A percentile compares a stretch with the other conserved stretches of the same genome.
These are phyloP conservation scores for Hanseniaspora lindneri DNA, from an alignment of 805 yeast species.

Conservation along the genomic window DNA sequence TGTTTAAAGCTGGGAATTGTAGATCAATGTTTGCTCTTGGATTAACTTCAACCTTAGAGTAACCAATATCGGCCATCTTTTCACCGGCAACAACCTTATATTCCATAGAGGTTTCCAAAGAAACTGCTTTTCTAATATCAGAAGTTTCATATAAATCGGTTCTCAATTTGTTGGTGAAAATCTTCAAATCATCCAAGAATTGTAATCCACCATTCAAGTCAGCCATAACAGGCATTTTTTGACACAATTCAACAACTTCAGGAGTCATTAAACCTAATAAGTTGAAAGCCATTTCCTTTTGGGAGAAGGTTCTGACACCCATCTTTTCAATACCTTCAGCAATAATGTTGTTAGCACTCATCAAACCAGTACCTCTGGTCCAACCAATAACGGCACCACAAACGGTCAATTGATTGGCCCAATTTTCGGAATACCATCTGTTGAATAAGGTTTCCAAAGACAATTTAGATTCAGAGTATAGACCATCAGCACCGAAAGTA, in stretches of 20 bases:
- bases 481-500: slow-evolving; percentile 95
- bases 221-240: slow-evolving; percentile 90
- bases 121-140: slow-evolving; percentile 88
- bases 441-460: slow-evolving; percentile 92
- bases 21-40: slow-evolving; percentile 94
- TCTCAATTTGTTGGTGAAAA: slow-evolving; percentile 69
- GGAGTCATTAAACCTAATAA: slow-evolving; percentile 87
- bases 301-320: slow-evolving; percentile 97
- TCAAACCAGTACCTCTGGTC: slow-evolving; percentile 99
- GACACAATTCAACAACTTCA: slow-evolving; percentile 71
- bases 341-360: slow-evolving; percentile 92
- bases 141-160: slow-evolving; percentile 60
- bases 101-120: slow-evolving; percentile 85
- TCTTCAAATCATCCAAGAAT: slow-evolving; percentile 82
- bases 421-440: slow-evolving; percentile 97
- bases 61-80: slow-evolving; percentile 67
- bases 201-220: slow-evolving; percentile 98
- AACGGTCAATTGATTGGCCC: slow-evolving; percentile 86
- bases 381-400: slow-evolving; percentile 99
- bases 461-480: slow-evolving; percentile 94
- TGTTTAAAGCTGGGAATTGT: slow-evolving; percentile 73
- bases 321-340: slow-evolving; percentile 93
- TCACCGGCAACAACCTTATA: slow-evolving; percentile 72
- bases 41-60: slow-evolving; percentile 60
- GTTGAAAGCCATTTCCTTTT: slow-evolving; percentile 98